phyloP scores from a whole-genome alignment of 768 basidiomycete genomes.

The Suillus occidentalis region DNA sequence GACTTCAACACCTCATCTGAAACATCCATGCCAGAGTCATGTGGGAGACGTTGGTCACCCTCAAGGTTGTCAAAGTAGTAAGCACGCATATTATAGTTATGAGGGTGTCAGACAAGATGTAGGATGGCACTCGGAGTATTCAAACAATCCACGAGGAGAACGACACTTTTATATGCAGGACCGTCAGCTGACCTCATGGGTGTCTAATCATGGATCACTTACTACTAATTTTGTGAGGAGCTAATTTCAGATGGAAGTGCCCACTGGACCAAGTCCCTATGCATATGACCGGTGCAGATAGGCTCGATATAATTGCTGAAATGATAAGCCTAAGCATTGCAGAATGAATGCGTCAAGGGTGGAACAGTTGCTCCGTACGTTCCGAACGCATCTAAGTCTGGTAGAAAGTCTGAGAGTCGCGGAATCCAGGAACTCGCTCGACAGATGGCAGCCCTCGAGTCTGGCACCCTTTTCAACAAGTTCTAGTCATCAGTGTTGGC shows the following conservation, averaged over 20 bases:
- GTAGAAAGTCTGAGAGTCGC: no score
- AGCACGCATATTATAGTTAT: conserved; percentile 52
- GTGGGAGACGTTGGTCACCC: conserved; percentile 80
- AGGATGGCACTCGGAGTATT: background rate
- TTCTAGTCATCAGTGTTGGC: background rate
- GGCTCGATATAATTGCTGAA: background rate
- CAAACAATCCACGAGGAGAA: background rate
- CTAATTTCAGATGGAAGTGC: background rate
- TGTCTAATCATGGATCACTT: background rate
- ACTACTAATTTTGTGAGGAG: background rate
- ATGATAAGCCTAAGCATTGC: background rate
- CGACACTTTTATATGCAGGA: background rate
- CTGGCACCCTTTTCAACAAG: background rate
- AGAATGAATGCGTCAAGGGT: background rate
- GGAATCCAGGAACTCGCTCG: no score
- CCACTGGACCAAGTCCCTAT: background rate
- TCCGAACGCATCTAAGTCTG: background rate
- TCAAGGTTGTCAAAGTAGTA: conserved; percentile 72
- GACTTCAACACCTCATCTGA: conserved; percentile 46
- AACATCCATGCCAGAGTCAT: conserved; percentile 62
- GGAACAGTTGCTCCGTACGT: background rate
- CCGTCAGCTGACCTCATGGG: background rate
- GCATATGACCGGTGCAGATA: background rate
- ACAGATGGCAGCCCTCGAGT: no score
- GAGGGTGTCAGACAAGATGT: background rate